Conservation (phyloP, 2,329 filamentous ascomycete species). For the Orbilia brochopaga region DNA sequence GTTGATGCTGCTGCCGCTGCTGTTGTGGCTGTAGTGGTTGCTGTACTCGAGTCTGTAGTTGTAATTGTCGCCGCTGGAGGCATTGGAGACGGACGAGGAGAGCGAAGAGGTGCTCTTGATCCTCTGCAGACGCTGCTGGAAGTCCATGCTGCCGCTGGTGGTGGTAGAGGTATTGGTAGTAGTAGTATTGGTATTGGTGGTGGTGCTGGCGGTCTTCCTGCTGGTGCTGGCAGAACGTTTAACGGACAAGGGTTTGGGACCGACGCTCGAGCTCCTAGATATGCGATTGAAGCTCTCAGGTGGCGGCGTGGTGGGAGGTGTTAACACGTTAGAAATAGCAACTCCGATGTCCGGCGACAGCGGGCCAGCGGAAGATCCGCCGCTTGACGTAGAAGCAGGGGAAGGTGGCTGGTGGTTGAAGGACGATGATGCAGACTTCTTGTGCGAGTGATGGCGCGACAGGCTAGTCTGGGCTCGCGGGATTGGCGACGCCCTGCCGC, state of each 20-base stretch:
- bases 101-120: conserved; percentile 42
- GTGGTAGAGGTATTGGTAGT: background rate
- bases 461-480: conserved; percentile 10
- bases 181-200: background rate
- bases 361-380: conserved; percentile 32
- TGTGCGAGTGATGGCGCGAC: conserved; percentile 4
- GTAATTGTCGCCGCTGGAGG: conserved; percentile 33
- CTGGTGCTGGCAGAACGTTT: too few species aligned
- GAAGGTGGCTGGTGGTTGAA: conserved; percentile 56
- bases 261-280: conserved; percentile 37
- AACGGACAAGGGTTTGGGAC: conserved; percentile 19
- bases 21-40: background rate
- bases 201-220: background rate
- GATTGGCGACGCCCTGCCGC: conserved; percentile 57
- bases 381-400: conserved; percentile 61
- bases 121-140: conserved; percentile 24
- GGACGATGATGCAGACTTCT: conserved; percentile 17
- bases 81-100: conserved; percentile 34
- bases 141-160: background rate
- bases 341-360: conserved; percentile 38
- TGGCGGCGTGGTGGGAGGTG: conserved; percentile 42
- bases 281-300: conserved; percentile 33
- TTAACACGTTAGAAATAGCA: conserved; percentile 40
- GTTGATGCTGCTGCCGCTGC: conserved; percentile 1
- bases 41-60: conserved; percentile 13